Base-by-base conservation (phyloP, 192 early-diverging fungal species). In the Coemansia sp. region DNA sequence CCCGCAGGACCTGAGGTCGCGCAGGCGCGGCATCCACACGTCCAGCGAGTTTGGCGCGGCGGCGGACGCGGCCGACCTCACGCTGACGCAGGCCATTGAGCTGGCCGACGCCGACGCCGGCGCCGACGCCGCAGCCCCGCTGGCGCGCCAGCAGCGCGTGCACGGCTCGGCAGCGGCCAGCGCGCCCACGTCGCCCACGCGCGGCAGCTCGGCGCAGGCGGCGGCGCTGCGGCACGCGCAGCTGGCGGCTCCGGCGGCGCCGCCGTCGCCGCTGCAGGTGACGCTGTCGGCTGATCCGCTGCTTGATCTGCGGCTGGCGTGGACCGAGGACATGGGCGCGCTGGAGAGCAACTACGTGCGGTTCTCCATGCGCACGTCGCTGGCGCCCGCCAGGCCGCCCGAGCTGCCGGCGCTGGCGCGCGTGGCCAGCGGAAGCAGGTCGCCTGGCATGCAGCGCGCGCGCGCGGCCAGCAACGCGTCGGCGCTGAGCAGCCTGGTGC, bases 271-370 rank as follows among this genome's bases (percentile, higher is more conserved):
- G 4, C 34, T 57, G 2, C 58, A 48, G 3, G 38, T 41, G 3
- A 35, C 53, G 19, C 32, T 49, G 19, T n/a, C 30, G 35, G 25
- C 46, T 3, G 58, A 68, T 36, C 38, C 59, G 3, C 41, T 43
- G 13, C 23, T 69, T 8, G 72, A 76, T 6, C 53, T 62, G 0
- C 54, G 56, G 15, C 34, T 76, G 33, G 65, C 56, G 27, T 76
- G 72, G 72, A 76, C 72, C 0, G 72, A 76, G 42, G 72, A 76
- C 34, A 68, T 76, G 8, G 48, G 30, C 8, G 61, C 65, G 3
- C 39, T 76, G 51, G 72, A 76, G 39, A 43, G 53, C 17, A 76
- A 76, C 61, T 76, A 68, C 57, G 65, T 76, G 2, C 39, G 65
- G 13, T 65, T 60, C 54, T 76, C 72, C 17, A 63, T 64, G 61